Evolutionary conservation across 345 rosid species (phyloP), one percentile per base, ranked within the genome.

Genomic region (Gossypium sturtianum): DNA sequence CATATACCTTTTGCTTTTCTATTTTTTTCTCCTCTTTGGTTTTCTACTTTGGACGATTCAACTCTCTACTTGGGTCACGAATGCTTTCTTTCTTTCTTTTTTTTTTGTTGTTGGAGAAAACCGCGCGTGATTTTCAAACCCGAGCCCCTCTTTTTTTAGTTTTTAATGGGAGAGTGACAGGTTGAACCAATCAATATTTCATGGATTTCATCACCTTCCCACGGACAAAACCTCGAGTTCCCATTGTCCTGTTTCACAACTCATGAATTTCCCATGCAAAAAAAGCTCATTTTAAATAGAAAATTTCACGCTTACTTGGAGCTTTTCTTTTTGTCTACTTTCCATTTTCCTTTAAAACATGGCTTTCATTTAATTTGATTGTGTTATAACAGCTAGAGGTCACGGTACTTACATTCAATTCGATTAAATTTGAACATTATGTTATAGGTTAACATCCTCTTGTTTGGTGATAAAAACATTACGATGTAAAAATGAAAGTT

Each of bases 101-200:
- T 12, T 15, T 12, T n/a, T 66, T 45, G 7, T 34, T 4, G 71
- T 22, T 22, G 19, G 20, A 67, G 41, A 48, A 48, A 15, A 25
- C 71, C 57, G 41, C 22, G 57, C 57, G 72, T 69, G 72, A 70
- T 51, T 17, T 17, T 29, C 73, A 49, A 68, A 49, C 58, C 72
- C 43, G 19, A 48, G 38, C 68, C 13, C 4, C 45, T 12, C n/a
- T n/a, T 44, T n/a, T 43, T 2, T 19, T 49, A 43, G 4, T 13
- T 65, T 43, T 64, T 43, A 9, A 2, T 19, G 27, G 5, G 51
- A 65, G 27, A 65, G 4, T 19, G 29, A 66, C 20, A 22, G 34
- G 19, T 71, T 57, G 74, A 72, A 58, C 66, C 75, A 45, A 72
- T 59, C 66, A 72, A 45, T 72, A 23, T 59, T 72, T 72, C 67